These are phyloP conservation scores for Panellus pusillus DNA, from an alignment of 768 basidiomycete species.

Conservation along the genomic window DNA sequence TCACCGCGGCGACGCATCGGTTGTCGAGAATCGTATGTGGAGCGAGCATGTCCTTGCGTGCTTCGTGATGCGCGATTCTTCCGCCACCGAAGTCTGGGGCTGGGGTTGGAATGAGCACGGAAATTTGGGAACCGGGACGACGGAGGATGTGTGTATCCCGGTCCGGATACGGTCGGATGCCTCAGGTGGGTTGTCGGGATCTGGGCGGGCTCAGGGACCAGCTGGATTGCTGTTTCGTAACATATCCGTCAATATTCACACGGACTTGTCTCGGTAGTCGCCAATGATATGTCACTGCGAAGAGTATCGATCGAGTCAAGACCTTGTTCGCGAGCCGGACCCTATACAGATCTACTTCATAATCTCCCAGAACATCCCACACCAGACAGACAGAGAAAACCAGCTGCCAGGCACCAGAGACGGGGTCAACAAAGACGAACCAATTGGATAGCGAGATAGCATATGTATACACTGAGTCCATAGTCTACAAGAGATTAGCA, in stretches of 20 bases:
- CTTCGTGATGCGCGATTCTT: slow-evolving; percentile 16
- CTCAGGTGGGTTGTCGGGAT: slow-evolving; percentile 7
- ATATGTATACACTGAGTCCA: too few relatives aligned
- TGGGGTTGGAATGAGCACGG: slow-evolving; percentile 99
- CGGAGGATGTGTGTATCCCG: slow-evolving; percentile 52
- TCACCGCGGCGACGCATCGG: slow-evolving; percentile 18
- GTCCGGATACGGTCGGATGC: slow-evolving; percentile 43
- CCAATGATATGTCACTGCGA: too few relatives aligned
- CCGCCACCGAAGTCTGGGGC: slow-evolving; percentile 57
- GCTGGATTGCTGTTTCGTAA: slow-evolving; percentile 18
- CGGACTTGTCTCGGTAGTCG: too few relatives aligned
- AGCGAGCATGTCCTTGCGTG: slow-evolving; percentile 79
- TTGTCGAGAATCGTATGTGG: slow-evolving; percentile 55
- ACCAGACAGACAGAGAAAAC: too few relatives aligned
- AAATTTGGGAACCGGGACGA: slow-evolving; percentile 73
- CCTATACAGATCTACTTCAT: too few relatives aligned
- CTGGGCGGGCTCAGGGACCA: slow-evolving; percentile 26
- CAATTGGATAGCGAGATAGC: not conserved
- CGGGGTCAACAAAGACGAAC: too few relatives aligned
- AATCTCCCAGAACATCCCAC: too few relatives aligned
- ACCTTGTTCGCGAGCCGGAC: too few relatives aligned
- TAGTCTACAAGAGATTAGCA: not conserved
- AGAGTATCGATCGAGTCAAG: too few relatives aligned
- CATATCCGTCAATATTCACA: too few relatives aligned
- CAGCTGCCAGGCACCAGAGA: too few relatives aligned